Evolutionary conservation across 2,329 filamentous ascomycete species (phyloP).

Genomic region (Fusarium sp.): DNA sequence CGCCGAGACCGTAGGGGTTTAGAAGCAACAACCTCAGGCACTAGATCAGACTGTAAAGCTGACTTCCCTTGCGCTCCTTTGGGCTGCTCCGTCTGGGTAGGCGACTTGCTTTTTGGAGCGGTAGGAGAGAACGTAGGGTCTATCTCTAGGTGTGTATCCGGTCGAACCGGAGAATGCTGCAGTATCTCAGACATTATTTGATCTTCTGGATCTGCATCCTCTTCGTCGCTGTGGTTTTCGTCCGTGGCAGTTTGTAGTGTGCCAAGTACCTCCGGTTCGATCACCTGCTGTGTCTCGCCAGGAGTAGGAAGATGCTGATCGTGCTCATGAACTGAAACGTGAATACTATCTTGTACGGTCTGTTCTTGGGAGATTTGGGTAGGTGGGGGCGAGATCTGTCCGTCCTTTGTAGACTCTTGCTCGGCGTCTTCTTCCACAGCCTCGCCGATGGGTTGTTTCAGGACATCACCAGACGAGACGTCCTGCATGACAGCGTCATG

Average conservation of each 20-base stretch:
- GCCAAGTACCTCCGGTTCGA: slow-evolving; percentile 34
- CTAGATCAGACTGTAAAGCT: slow-evolving; percentile 25
- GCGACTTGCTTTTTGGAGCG: slow-evolving; percentile 23
- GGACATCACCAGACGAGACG: slow-evolving; percentile 12
- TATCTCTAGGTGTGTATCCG: slow-evolving; percentile 7
- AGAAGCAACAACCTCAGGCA: slow-evolving; percentile 45
- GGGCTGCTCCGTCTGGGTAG: slow-evolving; percentile 16
- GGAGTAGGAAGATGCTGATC: slow-evolving; percentile 39
- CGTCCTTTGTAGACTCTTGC: slow-evolving; percentile 23
- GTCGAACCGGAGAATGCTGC: slow-evolving; percentile 42
- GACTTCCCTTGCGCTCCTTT: slow-evolving; percentile 16
- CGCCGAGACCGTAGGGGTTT: slow-evolving; percentile 49
- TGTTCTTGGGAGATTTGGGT: slow-evolving; percentile 35
- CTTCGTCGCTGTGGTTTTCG: slow-evolving; percentile 29
- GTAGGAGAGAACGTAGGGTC: slow-evolving; percentile 28
- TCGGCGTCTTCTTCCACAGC: slow-evolving; percentile 8
- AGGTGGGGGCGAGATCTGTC: slow-evolving; percentile 41
- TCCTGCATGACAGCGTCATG: slow-evolving; percentile 36
- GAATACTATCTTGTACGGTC: slow-evolving; percentile 14
- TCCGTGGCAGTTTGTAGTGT: slow-evolving; percentile 15
- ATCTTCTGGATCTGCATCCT: slow-evolving; percentile 44
- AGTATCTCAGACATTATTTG: slow-evolving; percentile 49
- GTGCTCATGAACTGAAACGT: slow-evolving; percentile 19
- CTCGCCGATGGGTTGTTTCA: slow-evolving; percentile 7
- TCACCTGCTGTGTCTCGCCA: slow-evolving; percentile 37